phyloP scores from a whole-genome alignment of 495 filamentous ascomycete genomes.

The Lasiosphaeria miniovina region DNA sequence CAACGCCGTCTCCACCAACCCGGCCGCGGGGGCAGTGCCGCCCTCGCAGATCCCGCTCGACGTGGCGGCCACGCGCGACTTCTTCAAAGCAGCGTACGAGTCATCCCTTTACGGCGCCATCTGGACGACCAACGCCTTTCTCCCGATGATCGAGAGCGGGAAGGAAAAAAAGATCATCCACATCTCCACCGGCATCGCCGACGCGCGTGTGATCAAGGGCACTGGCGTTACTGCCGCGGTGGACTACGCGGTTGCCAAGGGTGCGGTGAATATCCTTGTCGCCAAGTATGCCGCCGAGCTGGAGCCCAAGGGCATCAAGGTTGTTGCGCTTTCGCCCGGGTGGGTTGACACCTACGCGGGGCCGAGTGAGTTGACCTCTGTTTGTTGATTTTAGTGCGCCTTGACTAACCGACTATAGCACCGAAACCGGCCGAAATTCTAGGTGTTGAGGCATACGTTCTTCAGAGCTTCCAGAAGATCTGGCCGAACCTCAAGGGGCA shows the following conservation, averaged over 20 bases:
- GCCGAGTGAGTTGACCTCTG: neutral
- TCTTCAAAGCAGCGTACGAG: slow-evolving; percentile 39
- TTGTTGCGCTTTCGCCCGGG: slow-evolving; percentile 38
- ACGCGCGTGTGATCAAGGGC: slow-evolving; percentile 28
- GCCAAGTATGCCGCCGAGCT: slow-evolving; percentile 49
- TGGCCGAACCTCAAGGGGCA: neutral
- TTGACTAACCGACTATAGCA: neutral
- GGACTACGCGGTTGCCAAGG: slow-evolving; percentile 33
- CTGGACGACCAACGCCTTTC: slow-evolving; percentile 49
- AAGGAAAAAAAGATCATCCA: slow-evolving; percentile 53
- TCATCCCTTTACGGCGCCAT: slow-evolving; percentile 48
- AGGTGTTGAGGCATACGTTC: neutral
- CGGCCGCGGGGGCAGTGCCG: neutral
- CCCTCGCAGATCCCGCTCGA: slow-evolving; percentile 13
- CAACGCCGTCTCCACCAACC: slow-evolving; percentile 36
- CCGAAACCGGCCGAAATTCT: neutral
- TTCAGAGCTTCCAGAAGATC: neutral
- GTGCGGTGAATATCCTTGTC: slow-evolving; percentile 38
- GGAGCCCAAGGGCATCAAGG: slow-evolving; percentile 45
- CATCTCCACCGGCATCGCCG: slow-evolving; percentile 49
- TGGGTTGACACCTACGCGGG: slow-evolving; percentile 28
- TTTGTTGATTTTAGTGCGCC: neutral
- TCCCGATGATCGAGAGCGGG: slow-evolving; percentile 51
- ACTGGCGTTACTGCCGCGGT: slow-evolving; percentile 17
- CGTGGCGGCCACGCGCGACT: slow-evolving; percentile 16